These are phyloP conservation scores for Fusarium tupiense DNA, from an alignment of 2,329 filamentous ascomycete species.

Conservation along the genomic window DNA sequence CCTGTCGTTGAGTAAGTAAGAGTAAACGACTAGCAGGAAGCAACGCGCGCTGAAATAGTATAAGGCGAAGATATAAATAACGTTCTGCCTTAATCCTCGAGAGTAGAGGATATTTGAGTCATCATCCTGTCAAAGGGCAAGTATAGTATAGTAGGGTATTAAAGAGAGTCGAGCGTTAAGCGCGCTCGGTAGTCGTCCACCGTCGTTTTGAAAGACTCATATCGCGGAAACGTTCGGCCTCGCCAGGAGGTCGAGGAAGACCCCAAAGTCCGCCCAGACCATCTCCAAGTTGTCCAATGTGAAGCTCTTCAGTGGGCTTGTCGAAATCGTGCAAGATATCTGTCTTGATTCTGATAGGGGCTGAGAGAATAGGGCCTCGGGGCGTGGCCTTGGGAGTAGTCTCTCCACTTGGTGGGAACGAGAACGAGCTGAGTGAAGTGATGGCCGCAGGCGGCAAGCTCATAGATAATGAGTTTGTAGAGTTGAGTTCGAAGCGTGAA, in stretches of 20 bases:
- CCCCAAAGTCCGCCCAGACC: slow-evolving; percentile 58
- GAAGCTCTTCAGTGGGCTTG: slow-evolving; percentile 46
- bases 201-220: slow-evolving; percentile 59
- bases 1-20: slow-evolving; percentile 23
- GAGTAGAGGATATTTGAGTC: slow-evolving; percentile 10
- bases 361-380: slow-evolving; percentile 46
- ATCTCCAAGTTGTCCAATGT: slow-evolving; percentile 49
- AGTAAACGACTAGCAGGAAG: slow-evolving; percentile 28
- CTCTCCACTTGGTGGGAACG: slow-evolving; percentile 30
- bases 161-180: slow-evolving; percentile 12
- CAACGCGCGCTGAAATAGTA: slow-evolving; percentile 39
- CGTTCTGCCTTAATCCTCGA: slow-evolving; percentile 7
- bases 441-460: slow-evolving; percentile 36
- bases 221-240: slow-evolving; percentile 59
- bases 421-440: slow-evolving; percentile 32
- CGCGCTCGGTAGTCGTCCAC: slow-evolving; percentile 65
- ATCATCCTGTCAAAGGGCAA: slow-evolving; percentile 17
- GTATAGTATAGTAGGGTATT: slow-evolving; percentile 8
- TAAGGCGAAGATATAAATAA: slow-evolving; percentile 16
- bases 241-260: slow-evolving; percentile 54
- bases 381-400: slow-evolving; percentile 33
- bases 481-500: slow-evolving; percentile 32
- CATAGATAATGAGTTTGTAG: slow-evolving; percentile 30
- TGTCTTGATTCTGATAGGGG: slow-evolving; percentile 50
- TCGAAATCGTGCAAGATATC: slow-evolving; percentile 42